Evolutionary conservation across 495 filamentous ascomycete genomes (phyloP).

Genomic region (Sordaria brevicollis): DNA sequence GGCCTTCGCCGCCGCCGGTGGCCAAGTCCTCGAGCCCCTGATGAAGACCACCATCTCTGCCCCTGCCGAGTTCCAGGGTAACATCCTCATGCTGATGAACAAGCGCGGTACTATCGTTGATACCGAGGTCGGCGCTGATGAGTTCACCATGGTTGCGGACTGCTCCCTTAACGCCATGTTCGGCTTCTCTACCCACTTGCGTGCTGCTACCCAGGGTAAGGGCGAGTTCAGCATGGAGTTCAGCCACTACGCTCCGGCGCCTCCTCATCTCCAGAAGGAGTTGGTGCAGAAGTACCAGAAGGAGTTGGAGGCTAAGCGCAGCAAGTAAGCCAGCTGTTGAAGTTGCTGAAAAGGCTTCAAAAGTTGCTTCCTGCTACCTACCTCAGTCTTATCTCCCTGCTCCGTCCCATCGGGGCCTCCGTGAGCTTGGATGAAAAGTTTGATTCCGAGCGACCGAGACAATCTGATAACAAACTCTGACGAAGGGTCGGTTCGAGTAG

Average conservation of each 20-base stretch:
- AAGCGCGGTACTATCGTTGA: conserved; percentile 95
- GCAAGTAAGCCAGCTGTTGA: conserved; percentile 20
- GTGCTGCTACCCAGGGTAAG: conserved; percentile 95
- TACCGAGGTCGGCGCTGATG: conserved; percentile 87
- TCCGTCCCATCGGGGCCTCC: neutral
- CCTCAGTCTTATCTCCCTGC: too few species aligned
- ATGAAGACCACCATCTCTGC: conserved; percentile 98
- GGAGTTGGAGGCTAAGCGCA: conserved; percentile 61
- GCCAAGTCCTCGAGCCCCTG: conserved; percentile 81
- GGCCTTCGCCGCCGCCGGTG: conserved; percentile 69
- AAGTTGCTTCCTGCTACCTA: neutral
- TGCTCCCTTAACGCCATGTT: conserved; percentile 96
- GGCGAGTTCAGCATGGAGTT: conserved; percentile 99
- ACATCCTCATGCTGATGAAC: conserved; percentile 87
- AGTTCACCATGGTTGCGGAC: conserved; percentile 90
- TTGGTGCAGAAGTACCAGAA: conserved; percentile 81
- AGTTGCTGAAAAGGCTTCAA: neutral
- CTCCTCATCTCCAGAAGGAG: conserved; percentile 87
- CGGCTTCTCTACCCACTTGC: conserved; percentile 80
- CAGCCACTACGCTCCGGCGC: conserved; percentile 81
- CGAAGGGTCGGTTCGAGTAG: neutral
- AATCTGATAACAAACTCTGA: neutral
- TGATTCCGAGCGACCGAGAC: neutral
- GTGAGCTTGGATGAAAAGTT: neutral
- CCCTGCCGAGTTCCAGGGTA: conserved; percentile 96